phyloP scores from a whole-genome alignment of 73 alveolate genomes.

The Blepharisma japonicum region DNA sequence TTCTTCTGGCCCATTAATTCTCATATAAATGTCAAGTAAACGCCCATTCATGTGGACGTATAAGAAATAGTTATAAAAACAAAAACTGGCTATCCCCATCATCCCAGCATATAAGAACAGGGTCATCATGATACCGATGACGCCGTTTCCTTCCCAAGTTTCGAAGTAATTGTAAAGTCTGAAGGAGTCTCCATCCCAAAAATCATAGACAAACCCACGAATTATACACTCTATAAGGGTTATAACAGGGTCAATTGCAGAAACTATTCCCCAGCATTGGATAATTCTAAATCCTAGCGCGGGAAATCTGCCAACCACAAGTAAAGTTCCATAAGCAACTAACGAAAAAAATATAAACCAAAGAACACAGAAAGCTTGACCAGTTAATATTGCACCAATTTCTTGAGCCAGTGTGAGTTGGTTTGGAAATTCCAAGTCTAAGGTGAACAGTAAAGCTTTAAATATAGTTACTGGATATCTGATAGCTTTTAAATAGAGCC shows the following conservation, averaged over 20 bases:
- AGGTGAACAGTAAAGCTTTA: conserved; percentile 48
- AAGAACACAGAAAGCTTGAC: conserved; percentile 39
- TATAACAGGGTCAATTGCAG: conserved; percentile 48
- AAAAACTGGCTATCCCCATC: conserved; percentile 33
- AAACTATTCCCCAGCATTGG: conserved; percentile 53
- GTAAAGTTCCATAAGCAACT: conserved; percentile 17
- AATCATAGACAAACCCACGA: conserved; percentile 30
- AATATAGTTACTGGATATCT: conserved; percentile 49
- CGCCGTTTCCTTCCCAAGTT: conserved; percentile 51
- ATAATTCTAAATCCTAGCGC: conserved; percentile 51
- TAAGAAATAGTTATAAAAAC: conserved; percentile 51
- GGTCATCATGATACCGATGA: conserved; percentile 49
- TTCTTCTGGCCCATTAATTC: conserved; percentile 50
- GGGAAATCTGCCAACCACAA: conserved; percentile 35
- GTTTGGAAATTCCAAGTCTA: conserved; percentile 37
- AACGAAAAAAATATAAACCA: conserved; percentile 30
- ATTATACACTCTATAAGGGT: conserved; percentile 46
- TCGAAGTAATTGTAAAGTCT: conserved; percentile 51
- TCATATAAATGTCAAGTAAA: conserved; percentile 48
- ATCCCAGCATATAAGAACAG: conserved; percentile 44
- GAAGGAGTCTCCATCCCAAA: conserved; percentile 51
- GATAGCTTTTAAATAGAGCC: conserved; percentile 29
- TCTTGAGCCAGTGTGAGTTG: conserved; percentile 38
- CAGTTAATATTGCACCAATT: conserved; percentile 31
- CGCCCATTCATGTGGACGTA: conserved; percentile 67